Percentiles rank a stretch among this genome's conserved stretches.
phyloP scores from a whole-genome alignment of 2,329 filamentous ascomycete genomes.

The Botrytis byssoidea region DNA sequence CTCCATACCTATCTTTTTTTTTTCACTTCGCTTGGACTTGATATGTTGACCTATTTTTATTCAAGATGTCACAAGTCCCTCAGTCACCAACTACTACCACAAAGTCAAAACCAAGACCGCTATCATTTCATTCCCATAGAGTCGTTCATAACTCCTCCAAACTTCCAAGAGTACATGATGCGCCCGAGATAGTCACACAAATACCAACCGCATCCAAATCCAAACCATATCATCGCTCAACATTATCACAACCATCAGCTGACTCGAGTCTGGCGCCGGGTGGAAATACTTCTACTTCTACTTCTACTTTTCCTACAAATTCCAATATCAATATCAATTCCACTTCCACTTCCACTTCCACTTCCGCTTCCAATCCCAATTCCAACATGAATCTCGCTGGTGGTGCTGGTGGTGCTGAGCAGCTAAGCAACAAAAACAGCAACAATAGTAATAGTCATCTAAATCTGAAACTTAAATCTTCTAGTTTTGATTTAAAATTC shows the following conservation, averaged over 20 bases:
- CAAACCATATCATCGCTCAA: slow-evolving; percentile 3
- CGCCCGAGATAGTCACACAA: slow-evolving; percentile 20
- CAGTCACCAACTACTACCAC: slow-evolving; percentile 5
- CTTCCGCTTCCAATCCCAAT: no score
- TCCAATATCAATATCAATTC: no score
- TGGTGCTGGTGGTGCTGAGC: not conserved
- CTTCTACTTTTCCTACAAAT: no score
- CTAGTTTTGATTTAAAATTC: slow-evolving; percentile 22
- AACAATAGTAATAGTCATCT: slow-evolving; percentile 4
- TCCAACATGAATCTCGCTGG: not conserved
- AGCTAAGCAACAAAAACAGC: not conserved
- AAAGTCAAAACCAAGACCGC: slow-evolving; percentile 17
- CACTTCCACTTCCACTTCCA: no score
- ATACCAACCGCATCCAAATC: not conserved
- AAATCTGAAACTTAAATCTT: slow-evolving; percentile 22
- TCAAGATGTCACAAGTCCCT: slow-evolving; percentile 21
- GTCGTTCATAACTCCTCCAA: slow-evolving; percentile 23
- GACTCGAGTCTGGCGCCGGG: slow-evolving; percentile 6
- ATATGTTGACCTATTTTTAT: slow-evolving; percentile 20
- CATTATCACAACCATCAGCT: slow-evolving; percentile 10
- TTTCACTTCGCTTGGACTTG: slow-evolving; percentile 6
- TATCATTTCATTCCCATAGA: slow-evolving; percentile 23
- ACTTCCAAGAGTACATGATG: slow-evolving; percentile 23
- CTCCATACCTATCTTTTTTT: no score
- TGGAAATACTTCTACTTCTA: not conserved